These are phyloP conservation scores for Epithemia pelagica DNA, from an alignment of 108 stramenopile species.

Conservation along the genomic window DNA sequence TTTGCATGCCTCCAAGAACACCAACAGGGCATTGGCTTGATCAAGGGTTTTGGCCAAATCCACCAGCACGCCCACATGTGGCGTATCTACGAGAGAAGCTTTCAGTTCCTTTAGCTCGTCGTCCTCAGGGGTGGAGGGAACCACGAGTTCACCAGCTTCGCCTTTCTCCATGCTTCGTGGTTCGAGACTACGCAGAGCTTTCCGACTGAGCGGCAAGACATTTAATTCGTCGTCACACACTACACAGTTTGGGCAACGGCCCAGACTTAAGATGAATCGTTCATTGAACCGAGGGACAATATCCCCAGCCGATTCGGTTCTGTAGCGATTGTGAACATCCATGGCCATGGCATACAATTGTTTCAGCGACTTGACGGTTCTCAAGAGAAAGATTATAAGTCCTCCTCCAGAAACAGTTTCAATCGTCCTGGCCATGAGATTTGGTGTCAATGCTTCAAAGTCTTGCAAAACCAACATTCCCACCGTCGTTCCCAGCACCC, in stretches of 20 bases:
- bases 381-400: slow-evolving; percentile 88
- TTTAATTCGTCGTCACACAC: slow-evolving; percentile 99
- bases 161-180: slow-evolving; percentile 30
- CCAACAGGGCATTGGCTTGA: slow-evolving; percentile 91
- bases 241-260: slow-evolving; percentile 81
- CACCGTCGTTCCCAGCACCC: slow-evolving; percentile 93
- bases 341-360: slow-evolving; percentile 97
- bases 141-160: slow-evolving; percentile 56
- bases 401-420: slow-evolving; percentile 98
- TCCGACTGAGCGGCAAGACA: slow-evolving; percentile 86
- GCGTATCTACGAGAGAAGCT: slow-evolving; percentile 84
- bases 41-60: slow-evolving; percentile 90
- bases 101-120: slow-evolving; percentile 78
- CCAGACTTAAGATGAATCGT: slow-evolving; percentile 94
- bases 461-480: slow-evolving; percentile 96
- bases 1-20: slow-evolving; percentile 90
- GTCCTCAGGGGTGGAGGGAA: slow-evolving; percentile 50
- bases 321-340: slow-evolving; percentile 97
- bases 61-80: slow-evolving; percentile 90
- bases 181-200: slow-evolving; percentile 38
- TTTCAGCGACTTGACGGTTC: slow-evolving; percentile 90
- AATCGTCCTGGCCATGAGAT: slow-evolving; percentile 95
- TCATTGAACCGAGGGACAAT: slow-evolving; percentile 97
- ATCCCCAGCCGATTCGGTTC: slow-evolving; percentile 85
- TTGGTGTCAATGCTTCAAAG: slow-evolving; percentile 98